Percentiles rank a stretch among this genome's conserved stretches.
These are phyloP conservation scores for Kwoniella shivajii DNA, from an alignment of 1,284 basidiomycete species.

Conservation along the genomic window DNA sequence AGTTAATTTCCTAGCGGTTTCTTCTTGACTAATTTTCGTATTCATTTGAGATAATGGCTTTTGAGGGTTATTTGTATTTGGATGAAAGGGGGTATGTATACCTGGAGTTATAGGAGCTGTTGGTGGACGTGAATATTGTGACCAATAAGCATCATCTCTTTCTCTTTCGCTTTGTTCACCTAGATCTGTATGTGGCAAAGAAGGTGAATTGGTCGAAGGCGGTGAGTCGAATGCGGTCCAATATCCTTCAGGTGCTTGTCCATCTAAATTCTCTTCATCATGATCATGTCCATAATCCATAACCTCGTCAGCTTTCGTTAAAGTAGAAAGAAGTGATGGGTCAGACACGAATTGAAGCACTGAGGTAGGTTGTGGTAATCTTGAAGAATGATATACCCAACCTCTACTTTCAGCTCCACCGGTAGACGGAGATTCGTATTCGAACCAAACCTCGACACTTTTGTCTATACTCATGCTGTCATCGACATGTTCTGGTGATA, in stretches of 20 bases:
- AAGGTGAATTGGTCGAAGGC: not conserved
- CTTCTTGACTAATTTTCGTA: not conserved
- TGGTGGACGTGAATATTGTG: constrained; percentile 35
- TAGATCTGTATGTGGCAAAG: not conserved
- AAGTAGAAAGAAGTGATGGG: not conserved
- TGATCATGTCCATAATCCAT: not conserved
- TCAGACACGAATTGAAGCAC: not conserved
- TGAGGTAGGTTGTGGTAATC: constrained; percentile 10
- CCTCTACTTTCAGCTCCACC: constrained; percentile 27
- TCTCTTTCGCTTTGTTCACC: constrained; percentile 18
- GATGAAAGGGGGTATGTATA: not conserved
- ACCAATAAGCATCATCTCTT: constrained; percentile 46
- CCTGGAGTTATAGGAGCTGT: constrained; percentile 19
- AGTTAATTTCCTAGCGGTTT: constrained; percentile 5
- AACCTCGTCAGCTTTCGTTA: not conserved
- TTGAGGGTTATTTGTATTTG: not conserved
- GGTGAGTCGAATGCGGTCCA: constrained; percentile 15
- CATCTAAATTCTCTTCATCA: not conserved
- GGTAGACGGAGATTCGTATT: constrained; percentile 11
- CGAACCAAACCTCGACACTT: constrained; percentile 22
- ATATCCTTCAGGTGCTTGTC: constrained; percentile 15
- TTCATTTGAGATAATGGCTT: not conserved
- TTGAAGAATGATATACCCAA: constrained; percentile 39
- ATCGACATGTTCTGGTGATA: constrained; percentile 10
- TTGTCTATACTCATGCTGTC: not conserved